Evolutionary conservation across 1,139 yeast species (phyloP).

Genomic region (Kodamaea ohmeri): DNA sequence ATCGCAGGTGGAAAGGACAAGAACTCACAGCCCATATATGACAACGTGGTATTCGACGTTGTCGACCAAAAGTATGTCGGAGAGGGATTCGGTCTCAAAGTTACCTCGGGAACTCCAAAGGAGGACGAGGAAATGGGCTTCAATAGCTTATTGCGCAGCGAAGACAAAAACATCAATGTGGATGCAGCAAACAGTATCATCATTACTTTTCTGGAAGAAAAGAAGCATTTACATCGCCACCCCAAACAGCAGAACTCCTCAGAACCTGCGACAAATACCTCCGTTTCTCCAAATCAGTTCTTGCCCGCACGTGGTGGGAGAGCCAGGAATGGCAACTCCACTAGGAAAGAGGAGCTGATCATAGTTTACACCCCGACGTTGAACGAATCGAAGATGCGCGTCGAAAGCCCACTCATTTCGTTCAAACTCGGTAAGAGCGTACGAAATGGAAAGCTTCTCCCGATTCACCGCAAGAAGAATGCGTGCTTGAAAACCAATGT

Average conservation of each 20-base stretch:
- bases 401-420: conserved; percentile 36
- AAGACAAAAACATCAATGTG: conserved; percentile 25
- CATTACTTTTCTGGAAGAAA: conserved; percentile 32
- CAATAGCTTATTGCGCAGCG: conserved; percentile 19
- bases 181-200: conserved; percentile 36
- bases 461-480: conserved; percentile 21
- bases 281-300: conserved; percentile 12
- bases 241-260: conserved; percentile 1
- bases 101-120: conserved; percentile 15
- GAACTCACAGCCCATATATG: conserved; percentile 37
- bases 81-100: conserved; percentile 26
- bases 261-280: not conserved
- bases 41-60: conserved; percentile 53
- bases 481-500: conserved; percentile 4
- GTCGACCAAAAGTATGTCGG: conserved; percentile 46
- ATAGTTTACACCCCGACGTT: conserved; percentile 36
- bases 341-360: conserved; percentile 30
- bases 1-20: conserved; percentile 60
- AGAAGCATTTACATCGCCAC: conserved; percentile 18
- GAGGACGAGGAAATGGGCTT: conserved; percentile 13
- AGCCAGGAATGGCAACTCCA: conserved; percentile 7
- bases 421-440: conserved; percentile 36
- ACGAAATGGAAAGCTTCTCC: conserved; percentile 32
- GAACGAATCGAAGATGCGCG: conserved; percentile 11
- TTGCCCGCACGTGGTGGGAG: conserved; percentile 10